These are phyloP conservation scores for Exophiala alcalophila DNA, from an alignment of 2,329 filamentous ascomycete species.

Conservation along the genomic window DNA sequence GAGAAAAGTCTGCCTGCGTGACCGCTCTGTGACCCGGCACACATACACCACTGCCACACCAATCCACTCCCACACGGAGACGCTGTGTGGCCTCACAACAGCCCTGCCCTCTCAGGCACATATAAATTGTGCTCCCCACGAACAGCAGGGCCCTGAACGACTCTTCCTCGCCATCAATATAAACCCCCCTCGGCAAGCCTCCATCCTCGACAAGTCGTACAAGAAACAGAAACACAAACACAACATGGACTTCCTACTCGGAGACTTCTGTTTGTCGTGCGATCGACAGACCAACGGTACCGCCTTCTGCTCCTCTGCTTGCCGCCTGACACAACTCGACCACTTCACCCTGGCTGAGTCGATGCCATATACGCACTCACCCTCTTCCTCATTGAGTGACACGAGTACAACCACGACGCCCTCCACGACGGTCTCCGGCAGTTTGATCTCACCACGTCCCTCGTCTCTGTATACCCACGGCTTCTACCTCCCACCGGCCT, in stretches of 20 bases:
- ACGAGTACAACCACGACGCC: conserved; percentile 48
- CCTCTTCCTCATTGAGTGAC: conserved; percentile 33
- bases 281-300: conserved; percentile 80
- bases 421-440: conserved; percentile 5
- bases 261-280: conserved; percentile 90
- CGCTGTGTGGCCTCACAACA: conserved; percentile 10
- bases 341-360: conserved; percentile 35
- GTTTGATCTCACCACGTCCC: no score
- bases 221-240: conserved; percentile 10
- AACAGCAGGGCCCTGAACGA: conserved; percentile 1
- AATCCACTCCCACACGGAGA: conserved; percentile 4
- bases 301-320: conserved; percentile 89
- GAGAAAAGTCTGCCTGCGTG: conserved; percentile 21
- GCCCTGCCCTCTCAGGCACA: conserved; percentile 4
- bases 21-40: conserved; percentile 17
- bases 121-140: conserved; percentile 17
- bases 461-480: conserved; percentile 41
- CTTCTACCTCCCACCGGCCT: conserved; percentile 70
- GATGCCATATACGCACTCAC: no score
- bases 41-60: conserved; percentile 18
- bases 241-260: conserved; percentile 64
- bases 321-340: conserved; percentile 83
- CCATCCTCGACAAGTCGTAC: conserved; percentile 12
- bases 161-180: conserved; percentile 3
- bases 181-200: no score